Evolutionary conservation across 2,329 filamentous ascomycete genomes (phyloP), one percentile per base, ranked within the genome.

Genomic region (Neocatenulostroma microsporum): DNA sequence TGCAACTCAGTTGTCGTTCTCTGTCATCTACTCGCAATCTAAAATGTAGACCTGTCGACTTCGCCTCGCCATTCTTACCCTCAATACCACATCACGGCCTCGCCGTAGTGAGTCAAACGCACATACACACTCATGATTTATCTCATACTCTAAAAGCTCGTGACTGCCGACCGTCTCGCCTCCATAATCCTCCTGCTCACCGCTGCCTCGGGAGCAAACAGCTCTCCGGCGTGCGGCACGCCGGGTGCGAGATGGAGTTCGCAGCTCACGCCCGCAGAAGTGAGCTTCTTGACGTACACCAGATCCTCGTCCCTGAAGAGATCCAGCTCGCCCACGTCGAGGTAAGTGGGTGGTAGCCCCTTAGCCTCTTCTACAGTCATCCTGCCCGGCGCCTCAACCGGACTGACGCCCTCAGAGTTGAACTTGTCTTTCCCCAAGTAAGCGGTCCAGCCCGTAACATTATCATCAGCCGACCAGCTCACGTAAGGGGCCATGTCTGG

Each of bases 191-290:
- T 10, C 18, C 17, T 21, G 10, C 15, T n/a, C 3, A 36, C 18
- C 25, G n/a, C 25, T 12, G 34, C 12, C 3, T 29, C 34, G 15
- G 34, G 34, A 12, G 26, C 34, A n/a, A 36, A 36, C 5, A 18
- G 24, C n/a, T 36, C 34, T 13, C 15, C 21, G 4, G 17, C 56
- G 51, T 70, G 64, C 21, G 57, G 62, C 11, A 62, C 51, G 2
- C 64, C 62, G 0, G 62, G 61, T 51, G 63, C 66, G 4, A 71
- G 52, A 47, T 69, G 66, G 27, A 68, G 43, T 44, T 71, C 64
- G 5, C 55, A 51, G 21, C 56, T 51, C n/a, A 67, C 62, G 15
- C 65, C 64, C 10, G 56, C 59, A n/a, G 53, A 56, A 40, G 60
- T 62, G 21, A 70, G 45, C 34, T 53, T 58, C 17, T 45, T 49